These are phyloP conservation scores for Hanseniaspora pseudoguilliermondii DNA, from an alignment of 805 yeast genomes.

Conservation along the genomic window DNA sequence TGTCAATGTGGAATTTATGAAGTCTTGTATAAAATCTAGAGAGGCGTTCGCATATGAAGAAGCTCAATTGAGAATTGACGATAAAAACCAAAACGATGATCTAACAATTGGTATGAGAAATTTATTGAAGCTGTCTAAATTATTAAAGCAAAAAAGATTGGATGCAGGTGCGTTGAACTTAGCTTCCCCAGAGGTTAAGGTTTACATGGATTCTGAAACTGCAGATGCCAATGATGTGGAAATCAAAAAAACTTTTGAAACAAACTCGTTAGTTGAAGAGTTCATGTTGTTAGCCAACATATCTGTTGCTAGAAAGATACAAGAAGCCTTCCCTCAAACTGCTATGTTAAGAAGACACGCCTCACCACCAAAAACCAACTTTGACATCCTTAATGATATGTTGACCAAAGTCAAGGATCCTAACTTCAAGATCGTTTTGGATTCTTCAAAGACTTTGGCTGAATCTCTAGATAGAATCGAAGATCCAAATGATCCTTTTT, in stretches of 20 bases:
- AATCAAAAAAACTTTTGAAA: conserved; percentile 72
- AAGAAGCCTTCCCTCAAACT: conserved; percentile 88
- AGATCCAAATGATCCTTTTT: conserved; percentile 74
- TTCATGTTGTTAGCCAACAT: conserved; percentile 96
- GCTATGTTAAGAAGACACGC: conserved; percentile 98
- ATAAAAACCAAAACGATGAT: conserved; percentile 59
- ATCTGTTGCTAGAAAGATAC: conserved; percentile 85
- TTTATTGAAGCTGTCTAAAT: conserved; percentile 64
- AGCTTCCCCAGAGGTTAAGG: conserved; percentile 96
- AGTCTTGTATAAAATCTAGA: conserved; percentile 78
- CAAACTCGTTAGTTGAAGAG: conserved; percentile 94
- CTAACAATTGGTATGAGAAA: conserved; percentile 82
- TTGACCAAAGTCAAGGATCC: conserved; percentile 65
- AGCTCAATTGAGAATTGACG: conserved; percentile 88
- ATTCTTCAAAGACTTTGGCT: conserved; percentile 81
- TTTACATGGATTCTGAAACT: conserved; percentile 92
- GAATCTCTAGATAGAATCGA: conserved; percentile 82
- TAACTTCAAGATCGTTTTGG: conserved; percentile 48
- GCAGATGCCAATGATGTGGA: conserved; percentile 95
- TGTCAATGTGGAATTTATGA: conserved; percentile 62
- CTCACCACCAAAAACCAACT: conserved; percentile 90
- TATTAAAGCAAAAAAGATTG: conserved; percentile 69
- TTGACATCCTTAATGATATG: conserved; percentile 82
- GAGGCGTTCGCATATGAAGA: conserved; percentile 90
- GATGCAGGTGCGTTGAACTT: conserved; percentile 93